These are phyloP conservation scores for Ceratobasidium sp. DNA, from an alignment of 1,284 basidiomycete genomes.

Conservation along the genomic window DNA sequence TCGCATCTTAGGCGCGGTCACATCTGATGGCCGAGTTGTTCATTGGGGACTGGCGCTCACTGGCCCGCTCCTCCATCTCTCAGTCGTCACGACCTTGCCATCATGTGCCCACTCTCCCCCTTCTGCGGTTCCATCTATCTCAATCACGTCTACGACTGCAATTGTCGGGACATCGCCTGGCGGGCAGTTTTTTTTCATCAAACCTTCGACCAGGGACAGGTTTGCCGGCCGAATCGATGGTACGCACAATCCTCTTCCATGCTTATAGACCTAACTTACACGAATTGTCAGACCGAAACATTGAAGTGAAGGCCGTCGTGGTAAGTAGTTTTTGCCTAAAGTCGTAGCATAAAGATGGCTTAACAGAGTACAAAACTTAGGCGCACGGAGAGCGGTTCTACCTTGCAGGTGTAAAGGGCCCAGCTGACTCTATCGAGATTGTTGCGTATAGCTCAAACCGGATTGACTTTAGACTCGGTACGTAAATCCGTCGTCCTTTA, in stretches of 20 bases:
- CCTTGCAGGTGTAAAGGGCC: background rate
- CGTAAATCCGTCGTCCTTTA: background rate
- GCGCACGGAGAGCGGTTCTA: background rate
- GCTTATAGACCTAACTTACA: too few relatives aligned
- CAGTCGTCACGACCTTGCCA: too few relatives aligned
- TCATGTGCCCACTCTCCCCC: too few relatives aligned
- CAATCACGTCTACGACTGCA: too few relatives aligned
- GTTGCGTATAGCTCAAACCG: background rate
- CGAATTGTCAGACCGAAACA: too few relatives aligned
- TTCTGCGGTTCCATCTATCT: too few relatives aligned
- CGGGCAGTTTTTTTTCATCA: too few relatives aligned
- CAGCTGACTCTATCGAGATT: background rate
- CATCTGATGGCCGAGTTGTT: background rate
- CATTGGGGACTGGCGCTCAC: background rate
- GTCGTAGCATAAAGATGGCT: background rate
- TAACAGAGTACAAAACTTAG: background rate
- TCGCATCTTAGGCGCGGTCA: background rate
- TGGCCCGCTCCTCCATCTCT: too few relatives aligned
- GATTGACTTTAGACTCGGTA: background rate
- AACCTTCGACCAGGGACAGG: too few relatives aligned
- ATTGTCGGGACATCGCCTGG: too few relatives aligned
- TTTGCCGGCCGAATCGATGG: too few relatives aligned
- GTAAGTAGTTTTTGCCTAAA: background rate
- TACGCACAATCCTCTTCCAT: too few relatives aligned
- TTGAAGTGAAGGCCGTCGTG: background rate